phyloP scores from a whole-genome alignment of 305 asterid species.

The Solanum chacoense region DNA sequence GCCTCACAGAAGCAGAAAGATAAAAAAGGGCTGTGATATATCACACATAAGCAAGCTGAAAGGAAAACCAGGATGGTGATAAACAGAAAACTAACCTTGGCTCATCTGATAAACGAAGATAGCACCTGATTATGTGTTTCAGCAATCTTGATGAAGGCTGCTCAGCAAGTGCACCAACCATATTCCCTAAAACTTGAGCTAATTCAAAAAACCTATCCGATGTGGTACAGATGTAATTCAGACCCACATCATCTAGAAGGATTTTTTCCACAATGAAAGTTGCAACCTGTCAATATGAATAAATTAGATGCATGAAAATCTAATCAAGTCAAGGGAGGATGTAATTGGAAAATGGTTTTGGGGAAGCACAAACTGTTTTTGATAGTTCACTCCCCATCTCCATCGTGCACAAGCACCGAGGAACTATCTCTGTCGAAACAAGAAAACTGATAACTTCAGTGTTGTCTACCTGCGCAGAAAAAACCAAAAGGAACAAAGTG shows the following conservation, averaged over 20 bases:
- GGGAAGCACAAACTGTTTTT: constrained; percentile 64
- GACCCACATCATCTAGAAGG: constrained; percentile 85
- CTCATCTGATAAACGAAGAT: constrained; percentile 84
- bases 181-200: constrained; percentile 72
- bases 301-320: constrained; percentile 2
- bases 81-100: constrained; percentile 35
- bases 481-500: background rate
- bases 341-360: background rate
- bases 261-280: constrained; percentile 90
- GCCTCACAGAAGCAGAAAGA: background rate
- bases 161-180: constrained; percentile 81
- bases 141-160: constrained; percentile 75
- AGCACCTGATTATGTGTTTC: constrained; percentile 88
- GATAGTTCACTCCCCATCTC: constrained; percentile 94
- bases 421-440: constrained; percentile 88
- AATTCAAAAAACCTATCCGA: constrained; percentile 85
- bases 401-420: constrained; percentile 90
- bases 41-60: background rate
- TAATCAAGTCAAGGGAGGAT: background rate
- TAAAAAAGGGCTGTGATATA: background rate
- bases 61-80: background rate
- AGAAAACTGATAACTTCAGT: constrained; percentile 84
- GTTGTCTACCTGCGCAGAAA: constrained; percentile 65
- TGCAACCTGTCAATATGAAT: constrained; percentile 59
- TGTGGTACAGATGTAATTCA: constrained; percentile 80